Evolutionary conservation across 108 stramenopile species (phyloP), one percentile per base, ranked within the genome.

Genomic region (Ochromonas danica): DNA sequence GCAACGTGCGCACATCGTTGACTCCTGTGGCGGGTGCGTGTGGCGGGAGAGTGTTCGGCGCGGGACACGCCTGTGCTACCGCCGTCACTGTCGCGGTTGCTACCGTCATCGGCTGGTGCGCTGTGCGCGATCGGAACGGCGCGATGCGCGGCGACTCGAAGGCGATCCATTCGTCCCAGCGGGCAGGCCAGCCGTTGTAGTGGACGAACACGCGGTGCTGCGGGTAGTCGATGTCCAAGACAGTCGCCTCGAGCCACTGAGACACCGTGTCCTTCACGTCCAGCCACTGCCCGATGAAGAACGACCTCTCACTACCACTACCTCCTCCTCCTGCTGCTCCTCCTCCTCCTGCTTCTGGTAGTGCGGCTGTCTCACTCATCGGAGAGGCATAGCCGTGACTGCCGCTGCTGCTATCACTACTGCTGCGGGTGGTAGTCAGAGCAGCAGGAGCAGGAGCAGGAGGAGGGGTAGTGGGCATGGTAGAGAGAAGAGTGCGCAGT

Each of bases 131-230:
- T 1, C 84, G 75, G 83, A 85, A 85, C 27, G 84, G 84, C 14
- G 84, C 82, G 17, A 85, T 77, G 40, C 84, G 83, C 0, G 80
- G 80, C n/a, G 84, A 85, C 41, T 83, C 80, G 67, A 75, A 79
- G 71, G n/a, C 17, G 38, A 84, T 71, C 93, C 93, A 96, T 85
- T 98, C 97, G 87, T 98, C 96, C 97, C 97, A 98, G 14, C 96
- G 90, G 42, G 90, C 86, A 0, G 97, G 96, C 97, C 97, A 98
- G 40, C 97, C 97, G 84, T 97, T 95, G 92, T 98, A 98, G 83
- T 96, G 95, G 60, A 98, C 1, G 27, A 0, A 38, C 0, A 78
- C 1, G n/a, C 39, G 45, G 1, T 51, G 89, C 28, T 89, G 81
- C 28, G 91, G 91, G 30, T 79, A 35, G 28, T 91, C 84, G 45